Evolutionary conservation across 257 asterid species (phyloP).

Genomic region (Fraxinus anomala): DNA sequence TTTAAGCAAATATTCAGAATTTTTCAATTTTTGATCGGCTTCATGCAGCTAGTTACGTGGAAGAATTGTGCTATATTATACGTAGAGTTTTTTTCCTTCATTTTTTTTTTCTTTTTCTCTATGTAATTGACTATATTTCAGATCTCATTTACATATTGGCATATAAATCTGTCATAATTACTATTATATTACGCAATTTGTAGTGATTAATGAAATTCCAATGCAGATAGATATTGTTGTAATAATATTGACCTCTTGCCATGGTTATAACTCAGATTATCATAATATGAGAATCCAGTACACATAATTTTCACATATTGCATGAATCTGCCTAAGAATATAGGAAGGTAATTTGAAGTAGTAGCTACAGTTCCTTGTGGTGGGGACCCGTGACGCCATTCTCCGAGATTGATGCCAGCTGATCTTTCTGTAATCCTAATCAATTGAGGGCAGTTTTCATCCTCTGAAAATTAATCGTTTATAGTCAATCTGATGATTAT

Average conservation of each 20-base stretch:
- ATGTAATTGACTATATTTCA: background rate
- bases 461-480: background rate
- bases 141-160: background rate
- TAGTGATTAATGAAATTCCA: background rate
- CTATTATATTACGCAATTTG: background rate
- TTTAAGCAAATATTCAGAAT: background rate
- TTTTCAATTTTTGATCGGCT: too few relatives aligned
- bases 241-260: background rate
- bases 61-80: background rate
- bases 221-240: background rate
- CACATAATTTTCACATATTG: too few relatives aligned
- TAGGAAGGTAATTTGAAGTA: too few relatives aligned
- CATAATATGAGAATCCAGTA: background rate
- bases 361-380: background rate
- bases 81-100: too few relatives aligned
- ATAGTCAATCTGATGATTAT: background rate
- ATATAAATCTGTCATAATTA: background rate
- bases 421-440: too few relatives aligned
- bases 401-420: background rate
- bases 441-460: background rate
- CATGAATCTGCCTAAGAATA: background rate
- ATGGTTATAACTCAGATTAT: background rate
- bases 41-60: background rate
- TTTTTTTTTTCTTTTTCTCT: too few relatives aligned
- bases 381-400: background rate